phyloP scores from a whole-genome alignment of 1,284 basidiomycete genomes.

The Termitomyces sp. region DNA sequence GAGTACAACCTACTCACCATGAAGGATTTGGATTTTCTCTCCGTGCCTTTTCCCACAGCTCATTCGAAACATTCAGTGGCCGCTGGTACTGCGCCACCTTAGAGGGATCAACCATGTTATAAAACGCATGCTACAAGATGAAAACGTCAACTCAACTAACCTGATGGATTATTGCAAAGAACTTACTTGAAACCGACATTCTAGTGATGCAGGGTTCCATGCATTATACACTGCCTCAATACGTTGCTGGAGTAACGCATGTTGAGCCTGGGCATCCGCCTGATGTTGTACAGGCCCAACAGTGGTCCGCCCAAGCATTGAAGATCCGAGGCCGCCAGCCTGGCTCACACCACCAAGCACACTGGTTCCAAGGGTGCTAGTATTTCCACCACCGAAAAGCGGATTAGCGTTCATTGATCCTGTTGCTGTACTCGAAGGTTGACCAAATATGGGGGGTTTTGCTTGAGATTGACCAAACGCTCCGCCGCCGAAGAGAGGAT shows the following conservation, averaged over 20 bases:
- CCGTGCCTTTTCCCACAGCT: constrained; percentile 78
- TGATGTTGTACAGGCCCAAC: constrained; percentile 40
- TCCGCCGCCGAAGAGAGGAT: constrained; percentile 23
- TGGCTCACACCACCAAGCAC: constrained; percentile 15
- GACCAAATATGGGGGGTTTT: constrained; percentile 18
- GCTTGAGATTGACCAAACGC: constrained; percentile 18
- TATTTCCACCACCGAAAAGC: constrained; percentile 27
- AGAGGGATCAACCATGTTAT: constrained; percentile 79
- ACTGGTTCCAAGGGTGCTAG: constrained; percentile 24
- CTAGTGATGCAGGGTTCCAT: constrained; percentile 67
- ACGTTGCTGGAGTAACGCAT: constrained; percentile 49
- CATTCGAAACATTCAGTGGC: constrained; percentile 70
- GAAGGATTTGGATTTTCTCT: constrained; percentile 81
- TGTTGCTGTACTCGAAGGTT: constrained; percentile 11
- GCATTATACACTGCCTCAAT: constrained; percentile 67
- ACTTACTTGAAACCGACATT: constrained; percentile 79
- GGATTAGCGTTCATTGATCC: constrained; percentile 20
- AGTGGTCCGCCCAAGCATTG: constrained; percentile 28
- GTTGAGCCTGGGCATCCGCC: constrained; percentile 58
- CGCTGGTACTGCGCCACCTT: constrained; percentile 69
- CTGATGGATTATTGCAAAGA: background rate
- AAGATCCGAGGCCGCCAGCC: constrained; percentile 31
- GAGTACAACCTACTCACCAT: constrained; percentile 43
- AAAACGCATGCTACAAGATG: constrained; percentile 67
- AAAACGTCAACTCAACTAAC: background rate